These are phyloP conservation scores for Eremothecium gossypii DNA, from an alignment of 1,139 yeast species.

Conservation along the genomic window DNA sequence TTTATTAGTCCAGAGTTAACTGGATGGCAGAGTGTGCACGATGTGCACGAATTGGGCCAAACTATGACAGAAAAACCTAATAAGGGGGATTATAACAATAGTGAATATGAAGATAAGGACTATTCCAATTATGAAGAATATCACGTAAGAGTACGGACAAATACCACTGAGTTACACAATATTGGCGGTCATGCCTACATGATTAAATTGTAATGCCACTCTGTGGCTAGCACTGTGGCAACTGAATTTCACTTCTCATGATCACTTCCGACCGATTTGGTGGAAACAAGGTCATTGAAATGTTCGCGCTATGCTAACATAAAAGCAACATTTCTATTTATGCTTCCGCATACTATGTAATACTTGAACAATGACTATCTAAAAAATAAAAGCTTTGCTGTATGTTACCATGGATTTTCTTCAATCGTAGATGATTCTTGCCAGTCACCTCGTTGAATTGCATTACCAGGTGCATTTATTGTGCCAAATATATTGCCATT, in stretches of 20 bases:
- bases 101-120: constrained; percentile 10
- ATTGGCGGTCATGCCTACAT: constrained; percentile 33
- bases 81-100: not conserved
- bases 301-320: not conserved
- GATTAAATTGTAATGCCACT: constrained; percentile 25
- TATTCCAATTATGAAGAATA: constrained; percentile 22
- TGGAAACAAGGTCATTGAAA: too few species aligned
- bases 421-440: constrained; percentile 21
- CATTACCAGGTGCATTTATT: constrained; percentile 18
- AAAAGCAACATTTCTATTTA: not conserved
- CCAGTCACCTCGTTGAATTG: constrained; percentile 22
- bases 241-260: too few species aligned
- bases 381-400: too few species aligned
- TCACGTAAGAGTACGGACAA: constrained; percentile 38
- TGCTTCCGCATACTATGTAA: too few species aligned
- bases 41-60: constrained; percentile 22
- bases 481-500: constrained; percentile 15
- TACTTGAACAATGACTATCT: too few species aligned
- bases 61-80: constrained; percentile 12
- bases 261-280: too few species aligned
- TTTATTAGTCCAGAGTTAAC: constrained; percentile 14
- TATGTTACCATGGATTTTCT: constrained; percentile 27
- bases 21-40: constrained; percentile 29
- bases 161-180: constrained; percentile 38
- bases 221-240: not conserved